Conservation (phyloP, 75 land plant genomes). For the Isoetes taiwanensis region DNA sequence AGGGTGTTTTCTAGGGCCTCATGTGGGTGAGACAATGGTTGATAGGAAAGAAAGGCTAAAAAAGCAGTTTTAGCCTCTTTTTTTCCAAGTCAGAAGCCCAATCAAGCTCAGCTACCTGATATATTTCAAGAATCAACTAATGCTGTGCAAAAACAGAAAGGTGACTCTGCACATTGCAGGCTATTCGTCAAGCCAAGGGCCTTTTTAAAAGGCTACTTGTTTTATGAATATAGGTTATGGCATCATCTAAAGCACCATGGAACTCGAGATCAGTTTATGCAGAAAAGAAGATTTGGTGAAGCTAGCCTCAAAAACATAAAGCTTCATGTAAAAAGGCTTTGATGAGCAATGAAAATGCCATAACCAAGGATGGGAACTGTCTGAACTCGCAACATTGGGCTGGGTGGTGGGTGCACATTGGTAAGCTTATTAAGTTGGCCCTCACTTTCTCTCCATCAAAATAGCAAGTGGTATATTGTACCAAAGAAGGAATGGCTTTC, state of each 20-base stretch:
- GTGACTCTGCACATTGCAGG: not conserved
- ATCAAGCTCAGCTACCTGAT: too few relatives aligned
- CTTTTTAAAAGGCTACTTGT: slow-evolving; percentile 28
- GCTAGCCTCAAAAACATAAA: too few relatives aligned
- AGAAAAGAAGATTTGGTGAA: too few relatives aligned
- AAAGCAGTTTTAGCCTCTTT: too few relatives aligned
- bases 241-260: not conserved
- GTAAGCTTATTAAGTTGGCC: slow-evolving; percentile 15
- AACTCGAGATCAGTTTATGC: too few relatives aligned
- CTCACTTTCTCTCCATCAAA: too few relatives aligned
- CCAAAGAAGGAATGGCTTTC: too few relatives aligned
- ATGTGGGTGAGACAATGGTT: slow-evolving; percentile 25
- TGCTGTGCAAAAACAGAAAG: slow-evolving; percentile 4
- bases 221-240: slow-evolving; percentile 30
- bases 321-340: too few relatives aligned
- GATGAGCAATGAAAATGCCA: too few relatives aligned
- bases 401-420: slow-evolving; percentile 25
- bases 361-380: not conserved
- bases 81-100: too few relatives aligned
- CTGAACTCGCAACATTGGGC: slow-evolving; percentile 21
- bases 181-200: too few relatives aligned
- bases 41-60: slow-evolving; percentile 19
- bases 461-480: too few relatives aligned
- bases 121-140: slow-evolving; percentile 12
- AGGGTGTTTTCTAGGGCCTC: slow-evolving; percentile 32